Evolutionary conservation across 176 grass and related monocot genomes (phyloP).

Genomic region (Triticum monococcum): DNA sequence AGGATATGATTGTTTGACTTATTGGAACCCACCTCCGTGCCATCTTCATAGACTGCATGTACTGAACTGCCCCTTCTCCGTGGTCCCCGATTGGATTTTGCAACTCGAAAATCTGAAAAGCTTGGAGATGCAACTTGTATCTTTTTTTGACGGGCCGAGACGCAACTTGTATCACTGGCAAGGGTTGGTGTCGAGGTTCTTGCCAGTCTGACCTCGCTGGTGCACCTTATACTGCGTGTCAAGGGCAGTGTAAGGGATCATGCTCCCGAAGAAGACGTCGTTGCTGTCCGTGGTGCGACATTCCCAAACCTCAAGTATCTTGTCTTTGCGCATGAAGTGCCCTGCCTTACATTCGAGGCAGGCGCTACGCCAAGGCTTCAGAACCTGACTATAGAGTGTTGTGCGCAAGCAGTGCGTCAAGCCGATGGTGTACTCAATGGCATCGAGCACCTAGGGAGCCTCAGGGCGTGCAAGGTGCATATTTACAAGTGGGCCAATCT

Average conservation of each 20-base stretch:
- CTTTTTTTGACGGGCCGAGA: not conserved
- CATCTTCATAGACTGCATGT: not conserved
- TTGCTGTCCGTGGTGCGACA: not conserved
- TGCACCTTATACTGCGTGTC: not conserved
- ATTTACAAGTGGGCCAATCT: not conserved
- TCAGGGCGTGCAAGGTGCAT: not conserved
- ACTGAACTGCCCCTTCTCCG: not conserved
- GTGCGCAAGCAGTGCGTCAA: not conserved
- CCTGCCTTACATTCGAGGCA: not conserved
- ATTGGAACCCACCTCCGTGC: not conserved
- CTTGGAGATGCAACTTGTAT: not conserved
- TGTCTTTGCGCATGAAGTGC: not conserved
- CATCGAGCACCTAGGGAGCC: not conserved
- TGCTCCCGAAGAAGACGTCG: not conserved
- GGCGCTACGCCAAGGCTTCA: not conserved
- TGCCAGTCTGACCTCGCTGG: not conserved
- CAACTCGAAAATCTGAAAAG: not conserved
- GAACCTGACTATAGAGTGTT: not conserved
- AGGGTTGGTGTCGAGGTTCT: not conserved
- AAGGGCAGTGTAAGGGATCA: not conserved
- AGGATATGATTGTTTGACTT: not conserved
- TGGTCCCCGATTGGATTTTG: not conserved
- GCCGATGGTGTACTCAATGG: not conserved
- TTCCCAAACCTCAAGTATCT: conserved; percentile 21
- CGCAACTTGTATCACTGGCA: rapidly evolving